phyloP scores from a whole-genome alignment of 441 rosid genomes.

The Hypseocharis bilobata region DNA sequence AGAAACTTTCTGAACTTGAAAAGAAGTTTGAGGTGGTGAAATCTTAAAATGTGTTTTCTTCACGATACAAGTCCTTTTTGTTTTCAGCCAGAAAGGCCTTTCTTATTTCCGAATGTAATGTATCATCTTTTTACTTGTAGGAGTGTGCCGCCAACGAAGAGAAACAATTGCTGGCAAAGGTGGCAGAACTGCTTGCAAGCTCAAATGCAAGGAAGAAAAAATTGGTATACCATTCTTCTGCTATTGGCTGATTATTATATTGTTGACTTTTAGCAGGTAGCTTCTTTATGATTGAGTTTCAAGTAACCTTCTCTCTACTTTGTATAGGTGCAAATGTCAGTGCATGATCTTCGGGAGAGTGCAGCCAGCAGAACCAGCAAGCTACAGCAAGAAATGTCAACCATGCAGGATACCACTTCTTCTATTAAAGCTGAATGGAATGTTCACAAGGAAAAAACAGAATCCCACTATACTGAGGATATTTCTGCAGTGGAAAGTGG shows the following conservation, averaged over 20 bases:
- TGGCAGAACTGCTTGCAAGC: constrained; percentile 18
- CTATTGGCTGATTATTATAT: neutral
- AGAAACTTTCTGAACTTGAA: neutral
- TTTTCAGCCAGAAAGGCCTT: neutral
- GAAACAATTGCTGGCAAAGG: constrained; percentile 17
- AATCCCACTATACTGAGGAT: constrained; percentile 56
- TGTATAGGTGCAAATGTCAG: constrained; percentile 73
- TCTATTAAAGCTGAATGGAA: constrained; percentile 73
- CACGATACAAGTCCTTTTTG: neutral
- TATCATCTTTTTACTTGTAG: neutral
- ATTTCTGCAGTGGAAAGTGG: constrained; percentile 66
- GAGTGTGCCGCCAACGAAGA: constrained; percentile 22
- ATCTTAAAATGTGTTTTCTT: neutral
- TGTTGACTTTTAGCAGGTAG: constrained; percentile 14
- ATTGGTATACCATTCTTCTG: constrained; percentile 8
- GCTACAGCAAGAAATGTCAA: constrained; percentile 82
- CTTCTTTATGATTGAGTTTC: neutral
- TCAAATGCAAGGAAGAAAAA: constrained; percentile 19
- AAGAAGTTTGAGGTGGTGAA: constrained; percentile 1
- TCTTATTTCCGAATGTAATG: neutral
- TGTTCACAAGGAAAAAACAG: constrained; percentile 67
- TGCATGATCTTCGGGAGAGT: constrained; percentile 71
- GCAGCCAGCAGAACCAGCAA: constrained; percentile 61
- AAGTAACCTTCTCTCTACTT: constrained; percentile 8
- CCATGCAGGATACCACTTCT: constrained; percentile 72